Percentiles rank a stretch among this genome's conserved stretches.
phyloP scores from a whole-genome alignment of 1,284 basidiomycete genomes.

The Puccinia horiana region DNA sequence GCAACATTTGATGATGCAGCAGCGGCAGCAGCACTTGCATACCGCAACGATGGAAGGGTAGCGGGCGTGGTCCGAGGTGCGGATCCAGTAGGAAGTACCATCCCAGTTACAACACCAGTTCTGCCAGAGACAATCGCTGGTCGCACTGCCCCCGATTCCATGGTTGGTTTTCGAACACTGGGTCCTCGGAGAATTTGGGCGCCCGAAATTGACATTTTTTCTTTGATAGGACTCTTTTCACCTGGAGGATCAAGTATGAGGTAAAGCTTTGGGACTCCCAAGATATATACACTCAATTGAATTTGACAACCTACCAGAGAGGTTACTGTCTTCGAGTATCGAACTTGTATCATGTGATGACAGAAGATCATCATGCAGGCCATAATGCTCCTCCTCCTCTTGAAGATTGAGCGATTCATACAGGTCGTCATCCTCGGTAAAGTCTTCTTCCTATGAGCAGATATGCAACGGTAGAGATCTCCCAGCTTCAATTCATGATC shows the following conservation, averaged over 20 bases:
- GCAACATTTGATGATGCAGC: constrained; percentile 69
- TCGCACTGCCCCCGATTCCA: constrained; percentile 52
- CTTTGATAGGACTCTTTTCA: constrained; percentile 51
- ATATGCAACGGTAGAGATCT: neutral
- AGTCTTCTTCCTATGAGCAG: constrained; percentile 79
- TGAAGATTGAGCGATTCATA: constrained; percentile 98
- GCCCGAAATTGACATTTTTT: constrained; percentile 61
- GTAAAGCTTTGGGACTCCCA: constrained; percentile 51
- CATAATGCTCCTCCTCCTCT: constrained; percentile 86
- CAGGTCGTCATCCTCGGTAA: constrained; percentile 95
- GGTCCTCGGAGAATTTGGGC: constrained; percentile 61
- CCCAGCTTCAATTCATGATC: constrained; percentile 16
- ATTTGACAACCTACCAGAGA: constrained; percentile 23
- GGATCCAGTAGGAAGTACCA: constrained; percentile 59
- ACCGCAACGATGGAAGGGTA: constrained; percentile 75
- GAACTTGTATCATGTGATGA: constrained; percentile 63
- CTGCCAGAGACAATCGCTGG: constrained; percentile 63
- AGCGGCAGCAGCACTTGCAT: constrained; percentile 86
- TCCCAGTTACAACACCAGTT: constrained; percentile 51
- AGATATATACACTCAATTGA: constrained; percentile 42
- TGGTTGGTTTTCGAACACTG: constrained; percentile 54
- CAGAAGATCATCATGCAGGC: constrained; percentile 68
- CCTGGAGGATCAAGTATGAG: constrained; percentile 52
- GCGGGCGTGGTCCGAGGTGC: constrained; percentile 61
- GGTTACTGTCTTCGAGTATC: constrained; percentile 58